These are phyloP conservation scores for Exophiala phaeomuriformis DNA, from an alignment of 2,329 filamentous ascomycete species.

Conservation along the genomic window DNA sequence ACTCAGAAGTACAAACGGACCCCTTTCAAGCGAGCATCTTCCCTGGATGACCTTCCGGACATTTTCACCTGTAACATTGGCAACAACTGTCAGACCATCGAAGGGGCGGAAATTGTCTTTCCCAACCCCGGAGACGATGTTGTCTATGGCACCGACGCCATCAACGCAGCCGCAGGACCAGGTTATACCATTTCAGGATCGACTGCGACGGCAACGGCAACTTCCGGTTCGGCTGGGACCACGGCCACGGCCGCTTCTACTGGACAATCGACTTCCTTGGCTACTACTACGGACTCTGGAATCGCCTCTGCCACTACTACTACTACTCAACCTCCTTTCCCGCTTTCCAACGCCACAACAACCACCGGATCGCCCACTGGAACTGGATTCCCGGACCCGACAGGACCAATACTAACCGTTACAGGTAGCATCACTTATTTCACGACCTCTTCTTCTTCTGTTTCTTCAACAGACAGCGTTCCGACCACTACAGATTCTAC, in stretches of 20 bases:
- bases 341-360: constrained; percentile 1
- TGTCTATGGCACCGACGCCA: constrained; percentile 31
- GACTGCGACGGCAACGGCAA: background rate
- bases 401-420: background rate
- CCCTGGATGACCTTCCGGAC: constrained; percentile 53
- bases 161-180: constrained; percentile 13
- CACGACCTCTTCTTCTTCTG: background rate
- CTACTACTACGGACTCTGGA: background rate
- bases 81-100: constrained; percentile 53
- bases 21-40: constrained; percentile 12
- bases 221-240: background rate
- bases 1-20: constrained; percentile 11
- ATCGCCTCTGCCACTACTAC: background rate
- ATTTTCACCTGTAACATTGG: constrained; percentile 66
- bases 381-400: background rate
- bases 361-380: background rate
- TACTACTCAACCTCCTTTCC: constrained; percentile 2
- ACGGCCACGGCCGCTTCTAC: constrained; percentile 1
- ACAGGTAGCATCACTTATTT: background rate
- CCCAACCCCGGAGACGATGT: constrained; percentile 58
- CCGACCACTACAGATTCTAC: background rate
- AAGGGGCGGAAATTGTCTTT: constrained; percentile 55
- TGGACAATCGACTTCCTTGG: background rate
- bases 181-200: constrained; percentile 9
- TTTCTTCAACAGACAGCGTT: background rate